phyloP scores from a whole-genome alignment of 1,284 basidiomycete genomes.

The Papiliotrema laurentii region DNA sequence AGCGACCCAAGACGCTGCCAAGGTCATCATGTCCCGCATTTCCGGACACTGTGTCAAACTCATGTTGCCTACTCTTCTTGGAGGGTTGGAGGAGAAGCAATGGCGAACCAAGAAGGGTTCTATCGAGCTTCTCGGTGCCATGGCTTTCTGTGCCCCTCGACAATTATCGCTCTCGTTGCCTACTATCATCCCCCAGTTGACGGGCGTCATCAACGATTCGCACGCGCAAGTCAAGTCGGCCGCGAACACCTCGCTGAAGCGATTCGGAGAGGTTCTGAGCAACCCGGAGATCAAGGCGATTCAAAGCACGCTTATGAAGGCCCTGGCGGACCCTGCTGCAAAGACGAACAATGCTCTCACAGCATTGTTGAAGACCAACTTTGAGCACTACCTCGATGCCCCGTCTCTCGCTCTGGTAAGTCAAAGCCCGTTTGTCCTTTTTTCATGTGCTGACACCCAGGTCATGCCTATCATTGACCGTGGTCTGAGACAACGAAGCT shows the following conservation, averaged over 20 bases:
- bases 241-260: constrained; percentile 93
- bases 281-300: constrained; percentile 93
- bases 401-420: constrained; percentile 90
- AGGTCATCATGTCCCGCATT: constrained; percentile 91
- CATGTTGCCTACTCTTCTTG: constrained; percentile 83
- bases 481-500: constrained; percentile 84
- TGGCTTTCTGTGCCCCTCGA: constrained; percentile 96
- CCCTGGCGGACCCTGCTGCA: constrained; percentile 83
- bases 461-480: constrained; percentile 94
- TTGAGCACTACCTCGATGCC: constrained; percentile 97
- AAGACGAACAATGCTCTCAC: constrained; percentile 84
- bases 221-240: constrained; percentile 92
- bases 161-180: constrained; percentile 94
- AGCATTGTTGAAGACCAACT: constrained; percentile 84
- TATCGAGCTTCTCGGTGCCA: constrained; percentile 92
- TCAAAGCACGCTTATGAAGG: constrained; percentile 88
- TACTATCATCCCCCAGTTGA: constrained; percentile 91
- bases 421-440: constrained; percentile 5
- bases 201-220: constrained; percentile 92
- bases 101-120: constrained; percentile 98
- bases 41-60: constrained; percentile 91
- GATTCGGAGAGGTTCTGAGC: constrained; percentile 93
- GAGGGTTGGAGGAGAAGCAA: constrained; percentile 94
- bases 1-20: constrained; percentile 87
- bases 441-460: constrained; percentile 46